Percentiles rank a stretch among this genome's conserved stretches.
Conservation (phyloP, 83 land plant species). For the Picea abies region DNA sequence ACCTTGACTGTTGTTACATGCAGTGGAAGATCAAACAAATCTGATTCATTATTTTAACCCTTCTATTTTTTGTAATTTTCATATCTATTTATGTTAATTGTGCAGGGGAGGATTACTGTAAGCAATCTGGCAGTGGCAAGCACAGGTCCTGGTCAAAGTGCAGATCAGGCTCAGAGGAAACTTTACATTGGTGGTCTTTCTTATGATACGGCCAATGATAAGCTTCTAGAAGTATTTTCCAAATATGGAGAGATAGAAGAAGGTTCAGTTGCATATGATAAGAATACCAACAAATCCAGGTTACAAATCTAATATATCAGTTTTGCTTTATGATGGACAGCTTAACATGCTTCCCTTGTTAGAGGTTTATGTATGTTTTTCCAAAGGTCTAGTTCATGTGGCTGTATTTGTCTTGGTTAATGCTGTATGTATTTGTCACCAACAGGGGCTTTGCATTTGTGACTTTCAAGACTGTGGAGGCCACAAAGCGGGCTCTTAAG, state of each 20-base stretch:
- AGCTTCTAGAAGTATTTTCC: slow-evolving; percentile 59
- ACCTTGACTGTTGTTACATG: too few relatives aligned
- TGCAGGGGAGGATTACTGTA: slow-evolving; percentile 75
- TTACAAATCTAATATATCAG: slow-evolving; percentile 9
- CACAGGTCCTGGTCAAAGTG: slow-evolving; percentile 26
- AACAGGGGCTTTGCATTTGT: slow-evolving; percentile 88
- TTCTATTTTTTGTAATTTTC: background rate
- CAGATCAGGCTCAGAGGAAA: slow-evolving; percentile 75
- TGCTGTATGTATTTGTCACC: slow-evolving; percentile 13
- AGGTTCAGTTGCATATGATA: slow-evolving; percentile 87
- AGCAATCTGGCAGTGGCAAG: slow-evolving; percentile 76
- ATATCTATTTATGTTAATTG: background rate
- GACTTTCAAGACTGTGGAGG: slow-evolving; percentile 74
- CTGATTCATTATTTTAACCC: background rate
- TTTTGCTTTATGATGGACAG: background rate
- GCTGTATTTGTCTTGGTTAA: background rate
- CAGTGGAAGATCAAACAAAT: background rate
- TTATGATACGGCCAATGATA: slow-evolving; percentile 68
- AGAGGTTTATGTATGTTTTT: background rate
- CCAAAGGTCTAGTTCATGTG: too few relatives aligned
- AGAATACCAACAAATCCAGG: slow-evolving; percentile 70
- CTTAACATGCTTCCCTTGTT: too few relatives aligned
- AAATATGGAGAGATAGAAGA: slow-evolving; percentile 88
- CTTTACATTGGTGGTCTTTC: slow-evolving; percentile 79
- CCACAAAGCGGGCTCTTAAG: slow-evolving; percentile 75